Evolutionary conservation across 371 early-diverging fungal genomes (phyloP), one percentile per base, ranked within the genome.

Genomic region (Mucor ambiguus): DNA sequence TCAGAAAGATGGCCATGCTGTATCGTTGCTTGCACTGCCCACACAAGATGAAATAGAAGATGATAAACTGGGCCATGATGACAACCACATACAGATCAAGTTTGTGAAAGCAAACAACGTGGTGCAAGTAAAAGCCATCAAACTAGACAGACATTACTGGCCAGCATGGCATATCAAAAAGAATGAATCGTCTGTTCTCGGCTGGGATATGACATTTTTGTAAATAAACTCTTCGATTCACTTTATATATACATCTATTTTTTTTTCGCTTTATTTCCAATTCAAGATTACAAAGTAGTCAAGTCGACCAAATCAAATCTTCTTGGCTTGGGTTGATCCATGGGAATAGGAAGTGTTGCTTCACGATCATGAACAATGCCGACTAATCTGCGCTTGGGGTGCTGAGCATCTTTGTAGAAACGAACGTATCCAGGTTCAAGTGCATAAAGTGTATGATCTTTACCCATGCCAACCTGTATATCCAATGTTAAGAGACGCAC

Each of bases 381-480:
- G 52, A 97, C 91, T 69, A 85, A 88, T 60, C 94, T 83, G 57
- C 94, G 84, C 67, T 87, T 87, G 60, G 87, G 82, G 63, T 86
- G 81, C 71, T 78, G 80, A 29, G 86, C 87, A 60, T 92, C 83
- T 67, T 91, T 92, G 67, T 95, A 95, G 64, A 95, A 91, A 64
- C 87, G 87, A 33, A 98, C 96, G 66, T 87, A 90, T n/a, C 98
- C 98, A 1, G 87, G 84, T 48, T 85, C 83, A 43, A 92, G 76
- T 28, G 97, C 94, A 76, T 76, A 95, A 54, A 97, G 74, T 16
- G 98, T 98, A 78, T 94, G 95, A 79, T 96, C 98, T 68, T 90
- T 89, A 60, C 96, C 96, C 73, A 94, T 89, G 14, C 92, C 94
- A 54, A 96, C 92, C 84, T 90, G 69, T 54, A 30, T 46, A 3